These are phyloP conservation scores for Periconia sp. DNA, from an alignment of 2,329 filamentous ascomycete species.

Conservation along the genomic window DNA sequence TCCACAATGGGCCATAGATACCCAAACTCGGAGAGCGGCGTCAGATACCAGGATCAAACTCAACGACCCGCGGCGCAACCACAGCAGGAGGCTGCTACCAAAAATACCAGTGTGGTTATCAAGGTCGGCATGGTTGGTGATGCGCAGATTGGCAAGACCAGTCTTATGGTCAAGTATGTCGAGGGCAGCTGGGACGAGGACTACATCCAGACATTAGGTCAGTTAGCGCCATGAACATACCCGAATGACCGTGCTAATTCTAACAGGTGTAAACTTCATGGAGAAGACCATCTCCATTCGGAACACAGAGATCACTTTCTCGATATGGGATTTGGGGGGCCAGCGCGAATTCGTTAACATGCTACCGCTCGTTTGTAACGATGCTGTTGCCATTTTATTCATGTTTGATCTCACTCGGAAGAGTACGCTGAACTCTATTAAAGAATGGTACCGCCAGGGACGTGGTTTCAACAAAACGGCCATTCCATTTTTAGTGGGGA, in stretches of 20 bases:
- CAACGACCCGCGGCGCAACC: constrained; percentile 46
- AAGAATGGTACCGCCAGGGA: constrained; percentile 98
- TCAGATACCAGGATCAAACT: constrained; percentile 52
- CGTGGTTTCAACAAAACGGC: constrained; percentile 99
- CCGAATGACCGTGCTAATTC: constrained; percentile 14
- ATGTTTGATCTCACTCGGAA: constrained; percentile 99
- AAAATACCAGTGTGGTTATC: constrained; percentile 78
- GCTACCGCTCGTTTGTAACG: constrained; percentile 98
- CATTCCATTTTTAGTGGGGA: constrained; percentile 96
- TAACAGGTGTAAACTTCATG: constrained; percentile 96
- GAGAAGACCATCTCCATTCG: constrained; percentile 99
- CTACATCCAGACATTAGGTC: constrained; percentile 95
- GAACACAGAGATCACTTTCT: constrained; percentile 99
- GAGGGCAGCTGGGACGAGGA: constrained; percentile 99
- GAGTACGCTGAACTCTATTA: constrained; percentile 98
- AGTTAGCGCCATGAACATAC: constrained; percentile 16
- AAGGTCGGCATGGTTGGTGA: constrained; percentile 99
- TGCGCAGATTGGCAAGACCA: constrained; percentile 98
- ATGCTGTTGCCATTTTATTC: constrained; percentile 96
- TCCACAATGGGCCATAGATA: constrained; percentile 53
- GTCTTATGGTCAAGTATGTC: constrained; percentile 99
- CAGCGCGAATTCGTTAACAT: constrained; percentile 99
- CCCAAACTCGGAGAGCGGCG: constrained; percentile 47
- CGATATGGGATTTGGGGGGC: constrained; percentile 97
- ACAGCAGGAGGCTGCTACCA: constrained; percentile 45